phyloP scores from a whole-genome alignment of 2,329 filamentous ascomycete species.

The Neopestalotiopsis sp. region DNA sequence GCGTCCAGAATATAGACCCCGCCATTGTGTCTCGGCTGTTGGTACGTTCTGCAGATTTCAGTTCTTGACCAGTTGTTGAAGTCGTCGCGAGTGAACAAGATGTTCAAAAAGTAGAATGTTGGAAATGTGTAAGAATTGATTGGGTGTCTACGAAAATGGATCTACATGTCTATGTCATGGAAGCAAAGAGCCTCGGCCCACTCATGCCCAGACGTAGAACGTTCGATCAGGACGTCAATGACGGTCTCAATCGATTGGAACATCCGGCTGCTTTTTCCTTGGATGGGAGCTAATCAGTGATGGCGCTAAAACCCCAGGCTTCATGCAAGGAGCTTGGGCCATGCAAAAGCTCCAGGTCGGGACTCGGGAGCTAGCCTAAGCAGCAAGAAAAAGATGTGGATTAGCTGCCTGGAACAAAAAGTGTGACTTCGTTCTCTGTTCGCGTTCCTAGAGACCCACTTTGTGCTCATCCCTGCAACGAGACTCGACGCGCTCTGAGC shows the following conservation, averaged over 20 bases:
- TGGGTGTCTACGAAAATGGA: not conserved
- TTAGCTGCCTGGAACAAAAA: not conserved
- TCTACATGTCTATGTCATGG: not conserved
- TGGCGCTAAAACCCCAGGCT: not conserved
- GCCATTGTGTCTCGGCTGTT: conserved; percentile 45
- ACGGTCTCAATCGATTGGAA: conserved; percentile 11
- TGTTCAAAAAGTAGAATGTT: not conserved
- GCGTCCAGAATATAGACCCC: conserved; percentile 61
- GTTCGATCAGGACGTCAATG: conserved; percentile 8
- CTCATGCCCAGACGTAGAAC: not conserved
- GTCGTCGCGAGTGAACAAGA: not conserved
- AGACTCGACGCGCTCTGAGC: conserved; percentile 7
- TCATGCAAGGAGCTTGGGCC: conserved; percentile 19
- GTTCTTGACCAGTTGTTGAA: not conserved
- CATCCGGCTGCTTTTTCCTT: not conserved
- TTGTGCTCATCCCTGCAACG: not conserved
- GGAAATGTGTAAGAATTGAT: conserved; percentile 4
- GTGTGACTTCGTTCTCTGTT: conserved; percentile 25
- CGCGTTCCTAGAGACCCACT: conserved; percentile 10
- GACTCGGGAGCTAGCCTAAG: not conserved
- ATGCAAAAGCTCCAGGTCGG: not conserved
- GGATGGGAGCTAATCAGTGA: not conserved
- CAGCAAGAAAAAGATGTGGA: not conserved
- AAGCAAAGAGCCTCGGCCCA: conserved; percentile 11
- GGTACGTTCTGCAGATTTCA: not conserved